phyloP scores from a whole-genome alignment of 2,329 filamentous ascomycete species.

The Trichophyton schoenleinii region DNA sequence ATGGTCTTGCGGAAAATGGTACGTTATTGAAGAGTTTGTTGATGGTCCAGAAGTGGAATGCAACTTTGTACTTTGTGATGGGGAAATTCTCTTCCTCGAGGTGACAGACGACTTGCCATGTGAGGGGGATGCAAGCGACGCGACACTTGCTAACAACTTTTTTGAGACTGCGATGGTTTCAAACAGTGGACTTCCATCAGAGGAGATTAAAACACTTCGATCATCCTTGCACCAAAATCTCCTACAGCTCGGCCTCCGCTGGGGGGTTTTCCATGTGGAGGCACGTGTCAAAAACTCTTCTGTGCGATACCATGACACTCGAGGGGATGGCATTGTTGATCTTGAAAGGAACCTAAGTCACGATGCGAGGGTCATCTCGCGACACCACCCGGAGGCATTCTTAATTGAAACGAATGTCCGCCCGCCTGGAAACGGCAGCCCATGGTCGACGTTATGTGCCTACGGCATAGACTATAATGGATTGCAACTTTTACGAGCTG shows the following conservation, averaged over 20 bases:
- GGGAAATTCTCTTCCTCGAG: slow-evolving; percentile 31
- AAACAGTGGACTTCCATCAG: background rate
- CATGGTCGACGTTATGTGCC: slow-evolving; percentile 11
- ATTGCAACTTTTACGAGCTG: background rate
- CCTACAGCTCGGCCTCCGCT: background rate
- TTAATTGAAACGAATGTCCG: slow-evolving; percentile 21
- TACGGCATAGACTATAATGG: slow-evolving; percentile 19
- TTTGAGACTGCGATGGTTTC: background rate
- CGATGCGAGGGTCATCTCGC: background rate
- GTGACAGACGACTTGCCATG: slow-evolving; percentile 31
- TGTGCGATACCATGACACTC: background rate
- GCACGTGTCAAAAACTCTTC: slow-evolving; percentile 3
- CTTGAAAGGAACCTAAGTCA: background rate
- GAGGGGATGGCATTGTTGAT: background rate
- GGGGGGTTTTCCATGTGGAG: slow-evolving; percentile 6
- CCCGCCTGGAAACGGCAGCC: slow-evolving; percentile 17
- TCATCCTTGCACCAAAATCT: background rate
- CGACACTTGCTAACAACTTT: background rate
- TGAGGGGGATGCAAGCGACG: background rate
- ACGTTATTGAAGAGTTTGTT: slow-evolving; percentile 31
- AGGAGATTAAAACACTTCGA: background rate
- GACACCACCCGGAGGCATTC: slow-evolving; percentile 10
- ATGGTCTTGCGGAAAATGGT: background rate
- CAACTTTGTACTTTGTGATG: slow-evolving; percentile 31
- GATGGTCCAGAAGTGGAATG: slow-evolving; percentile 34